Base-by-base conservation (phyloP, 768 basidiomycete genomes). In the Lactarius hengduanensis region DNA sequence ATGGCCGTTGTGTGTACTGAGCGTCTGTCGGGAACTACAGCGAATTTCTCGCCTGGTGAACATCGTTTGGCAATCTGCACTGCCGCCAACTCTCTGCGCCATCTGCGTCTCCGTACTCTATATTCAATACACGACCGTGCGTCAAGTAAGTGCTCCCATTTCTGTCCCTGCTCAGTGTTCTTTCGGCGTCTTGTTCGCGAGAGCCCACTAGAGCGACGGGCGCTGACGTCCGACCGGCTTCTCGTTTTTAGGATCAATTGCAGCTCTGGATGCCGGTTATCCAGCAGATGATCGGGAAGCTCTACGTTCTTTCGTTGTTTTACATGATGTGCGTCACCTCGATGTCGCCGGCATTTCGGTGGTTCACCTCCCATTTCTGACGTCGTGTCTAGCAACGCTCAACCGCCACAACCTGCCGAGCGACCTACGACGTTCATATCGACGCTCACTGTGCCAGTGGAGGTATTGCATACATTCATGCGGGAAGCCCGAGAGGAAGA, bases 291-390 rank as follows among this genome's bases (percentile, higher is more conserved):
- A 20, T 59, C 2, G 65, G 65, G 26, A 66, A 66, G 65, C 65
- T 66, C 61, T 66, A 66, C 20, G 61, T 63, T 22, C 61, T 66
- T 26, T 66, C 65, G 4, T 57, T 66, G 38, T 63, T 59, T 45
- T 63, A 63, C 40, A 59, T 62, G 5, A 58, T 63, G 65, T 66
- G 40, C 36, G 65, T n/a, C 13, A 18, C 7, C 10, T n/a, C 16
- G 6, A 13, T 20, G 7, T 41, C 7, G 6, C 53, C 34, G 13
- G 16, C 11, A 50, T 40, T 56, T 57, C n/a, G n/a, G 20, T 18
- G 10, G 18, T 10, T 28, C 13, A 20, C 40, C 11, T 40, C 11
- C 41, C 26, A 20, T n/a, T 47, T 57, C 60, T 65, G 43, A 61
- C 8, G 11, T 41, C 45, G 4, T n/a, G 38, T 3, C 18, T 11